Evolutionary conservation across 75 land plant species (phyloP).

Genomic region (Sequoia sempervirens): DNA sequence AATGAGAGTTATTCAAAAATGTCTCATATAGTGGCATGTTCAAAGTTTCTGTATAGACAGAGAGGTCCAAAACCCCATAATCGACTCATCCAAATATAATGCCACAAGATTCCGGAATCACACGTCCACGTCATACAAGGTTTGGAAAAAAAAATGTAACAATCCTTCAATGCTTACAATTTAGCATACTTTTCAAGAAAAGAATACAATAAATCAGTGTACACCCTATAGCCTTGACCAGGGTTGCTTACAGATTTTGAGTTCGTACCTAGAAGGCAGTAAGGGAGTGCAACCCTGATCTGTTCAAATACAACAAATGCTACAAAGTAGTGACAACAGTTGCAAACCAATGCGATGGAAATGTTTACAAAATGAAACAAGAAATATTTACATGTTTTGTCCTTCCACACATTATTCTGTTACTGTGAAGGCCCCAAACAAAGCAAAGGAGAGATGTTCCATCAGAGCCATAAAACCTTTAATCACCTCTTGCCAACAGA

Average conservation of each 20-base stretch:
- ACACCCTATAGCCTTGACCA: background rate
- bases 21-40: background rate
- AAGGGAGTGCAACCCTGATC: background rate
- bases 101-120: background rate
- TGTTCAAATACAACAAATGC: constrained; percentile 7
- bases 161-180: constrained; percentile 11
- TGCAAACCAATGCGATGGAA: constrained; percentile 2
- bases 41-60: background rate
- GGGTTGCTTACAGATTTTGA: background rate
- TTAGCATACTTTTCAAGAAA: constrained; percentile 9
- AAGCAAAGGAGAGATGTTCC: constrained; percentile 5
- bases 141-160: background rate
- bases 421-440: background rate
- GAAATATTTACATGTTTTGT: constrained; percentile 10
- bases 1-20: background rate
- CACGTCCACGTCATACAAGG: background rate
- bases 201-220: constrained; percentile 6
- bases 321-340: constrained; percentile 6
- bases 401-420: constrained; percentile 7
- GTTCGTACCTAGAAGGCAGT: background rate
- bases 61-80: background rate
- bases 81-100: background rate
- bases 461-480: constrained; percentile 4
- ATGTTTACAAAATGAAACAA: constrained; percentile 11
- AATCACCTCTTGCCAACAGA: constrained; percentile 10